Evolutionary conservation across 805 yeast species (phyloP), one percentile per base, ranked within the genome.

Genomic region (Metschnikowia dekortorum): DNA sequence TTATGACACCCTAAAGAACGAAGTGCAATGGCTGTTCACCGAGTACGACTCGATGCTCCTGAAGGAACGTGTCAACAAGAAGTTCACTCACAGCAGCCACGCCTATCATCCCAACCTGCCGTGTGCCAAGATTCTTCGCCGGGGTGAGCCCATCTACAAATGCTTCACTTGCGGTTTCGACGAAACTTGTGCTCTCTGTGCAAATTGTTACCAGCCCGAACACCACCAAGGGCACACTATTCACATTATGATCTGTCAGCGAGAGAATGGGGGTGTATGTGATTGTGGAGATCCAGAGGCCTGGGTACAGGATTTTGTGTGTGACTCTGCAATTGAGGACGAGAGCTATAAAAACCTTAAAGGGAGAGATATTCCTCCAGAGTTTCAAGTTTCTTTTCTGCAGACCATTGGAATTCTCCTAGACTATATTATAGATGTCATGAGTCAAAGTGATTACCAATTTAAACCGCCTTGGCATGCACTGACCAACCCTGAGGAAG

Each of bases 211-310:
- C 67, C 81, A 83, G 45, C 81, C 83, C 2, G 81, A 80, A 4
- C 75, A 78, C 49, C 98, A 91, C 66, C 61, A 63, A 34, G 92
- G 82, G 41, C 98, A 91, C 64, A 79, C 81, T 43, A 83, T 87
- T 8, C 80, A 83, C 49, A 78, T 82, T 14, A 74, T 81, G 37
- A 81, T 87, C 6, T 79, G 85, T 50, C 80, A 80, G 39, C 73
- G 87, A 47, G 86, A 81, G 53, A 85, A 80, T 50, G 88, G 91
- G 36, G 94, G 94, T 0, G 86, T 85, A 16, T 87, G 95, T 64
- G 96, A 89, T 61, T 89, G 96, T 65, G 96, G 96, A 4, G 96
- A 89, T 60, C 80, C 83, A 0, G 96, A 87, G 61, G 95, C 95
- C 0, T 89, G 95, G 90, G 76, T 72, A 4, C 65, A 65, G 13